phyloP scores from a whole-genome alignment of 345 rosid genomes.

The Angophora floribunda region DNA sequence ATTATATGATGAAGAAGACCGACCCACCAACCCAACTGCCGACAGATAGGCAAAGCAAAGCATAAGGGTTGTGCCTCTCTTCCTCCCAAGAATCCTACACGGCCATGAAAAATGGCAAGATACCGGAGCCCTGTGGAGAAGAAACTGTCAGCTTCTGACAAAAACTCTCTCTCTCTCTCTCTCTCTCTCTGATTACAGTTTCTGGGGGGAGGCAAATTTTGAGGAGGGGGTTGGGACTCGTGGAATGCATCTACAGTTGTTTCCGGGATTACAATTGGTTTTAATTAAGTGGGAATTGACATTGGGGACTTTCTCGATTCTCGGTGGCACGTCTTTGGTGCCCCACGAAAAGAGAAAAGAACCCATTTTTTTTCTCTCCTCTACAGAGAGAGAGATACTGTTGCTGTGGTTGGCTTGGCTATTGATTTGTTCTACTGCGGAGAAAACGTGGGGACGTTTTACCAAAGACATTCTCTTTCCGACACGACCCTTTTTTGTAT shows the following conservation, averaged over 20 bases:
- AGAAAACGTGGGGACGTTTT: background rate
- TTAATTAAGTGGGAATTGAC: slow-evolving; percentile 6
- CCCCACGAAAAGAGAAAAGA: background rate
- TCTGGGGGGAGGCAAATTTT: background rate
- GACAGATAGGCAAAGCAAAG: background rate
- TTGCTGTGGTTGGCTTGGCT: background rate
- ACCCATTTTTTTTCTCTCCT: background rate
- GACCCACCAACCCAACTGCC: background rate
- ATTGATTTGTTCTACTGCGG: background rate
- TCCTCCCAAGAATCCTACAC: background rate
- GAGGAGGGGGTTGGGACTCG: background rate
- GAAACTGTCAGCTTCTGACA: background rate
- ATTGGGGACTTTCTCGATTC: background rate
- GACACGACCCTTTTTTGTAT: background rate
- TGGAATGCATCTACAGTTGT: background rate
- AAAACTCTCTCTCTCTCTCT: background rate
- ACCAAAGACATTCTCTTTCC: background rate
- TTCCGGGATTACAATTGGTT: background rate
- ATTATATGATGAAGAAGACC: background rate
- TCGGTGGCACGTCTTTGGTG: background rate
- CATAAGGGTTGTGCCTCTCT: background rate
- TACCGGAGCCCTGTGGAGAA: background rate
- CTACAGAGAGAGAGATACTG: background rate
- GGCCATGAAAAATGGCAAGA: background rate
- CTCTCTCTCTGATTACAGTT: background rate